Evolutionary conservation across 176 grass and related monocot species (phyloP).

Genomic region (Lolium multiflorum): DNA sequence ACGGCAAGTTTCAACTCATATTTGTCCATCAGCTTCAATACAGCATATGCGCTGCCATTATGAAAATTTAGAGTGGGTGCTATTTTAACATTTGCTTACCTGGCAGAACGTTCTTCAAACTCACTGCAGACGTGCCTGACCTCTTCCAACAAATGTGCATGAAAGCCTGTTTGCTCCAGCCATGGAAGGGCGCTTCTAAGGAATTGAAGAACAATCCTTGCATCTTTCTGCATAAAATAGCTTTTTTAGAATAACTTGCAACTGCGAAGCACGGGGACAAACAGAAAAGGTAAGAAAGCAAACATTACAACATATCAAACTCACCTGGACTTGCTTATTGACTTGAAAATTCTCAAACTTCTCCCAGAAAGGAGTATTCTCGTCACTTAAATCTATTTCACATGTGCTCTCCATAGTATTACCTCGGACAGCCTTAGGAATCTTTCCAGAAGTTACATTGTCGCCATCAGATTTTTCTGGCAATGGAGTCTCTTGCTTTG

Average conservation of each 20-base stretch:
- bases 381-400: neutral
- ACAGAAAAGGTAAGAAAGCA: neutral
- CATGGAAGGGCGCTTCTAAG: constrained; percentile 37
- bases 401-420: neutral
- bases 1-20: neutral
- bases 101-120: constrained; percentile 13
- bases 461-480: neutral
- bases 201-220: constrained; percentile 26
- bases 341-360: constrained; percentile 54
- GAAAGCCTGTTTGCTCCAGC: constrained; percentile 34
- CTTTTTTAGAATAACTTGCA: neutral
- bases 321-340: constrained; percentile 43
- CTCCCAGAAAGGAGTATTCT: constrained; percentile 23
- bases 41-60: neutral
- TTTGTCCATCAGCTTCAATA: neutral
- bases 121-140: constrained; percentile 26
- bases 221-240: constrained; percentile 47
- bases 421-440: neutral
- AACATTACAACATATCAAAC: constrained; percentile 8
- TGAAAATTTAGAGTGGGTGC: neutral
- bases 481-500: neutral
- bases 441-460: neutral
- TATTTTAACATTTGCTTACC: constrained; percentile 43
- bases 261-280: neutral
- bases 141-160: constrained; percentile 43